Conservation (phyloP, 371 early-diverging fungal genomes). For the Batkoa obscura region DNA sequence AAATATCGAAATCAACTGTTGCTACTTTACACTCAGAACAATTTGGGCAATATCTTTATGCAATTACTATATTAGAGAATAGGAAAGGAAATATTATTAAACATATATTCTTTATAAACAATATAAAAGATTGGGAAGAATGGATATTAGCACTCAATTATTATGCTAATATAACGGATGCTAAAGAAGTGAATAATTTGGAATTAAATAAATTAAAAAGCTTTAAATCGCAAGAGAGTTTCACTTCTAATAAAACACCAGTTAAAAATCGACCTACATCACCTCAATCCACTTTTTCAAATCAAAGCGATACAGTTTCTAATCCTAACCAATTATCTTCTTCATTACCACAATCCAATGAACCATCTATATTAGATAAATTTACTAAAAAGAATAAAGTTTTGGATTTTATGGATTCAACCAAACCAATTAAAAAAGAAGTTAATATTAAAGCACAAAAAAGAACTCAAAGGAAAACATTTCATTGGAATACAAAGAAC, state of each 20-base stretch:
- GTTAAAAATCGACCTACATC: background rate
- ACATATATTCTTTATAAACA: slow-evolving; percentile 3
- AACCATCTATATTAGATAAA: background rate
- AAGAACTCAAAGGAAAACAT: slow-evolving; percentile 11
- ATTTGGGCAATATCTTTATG: slow-evolving; percentile 25
- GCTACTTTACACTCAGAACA: background rate
- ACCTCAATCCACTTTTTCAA: background rate
- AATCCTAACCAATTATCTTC: background rate
- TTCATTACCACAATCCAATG: background rate
- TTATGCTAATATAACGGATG: slow-evolving; percentile 1
- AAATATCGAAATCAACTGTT: slow-evolving; percentile 20
- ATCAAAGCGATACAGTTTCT: background rate
- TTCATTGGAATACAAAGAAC: slow-evolving; percentile 17
- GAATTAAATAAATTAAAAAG: background rate
- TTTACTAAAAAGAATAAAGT: background rate
- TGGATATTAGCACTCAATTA: background rate
- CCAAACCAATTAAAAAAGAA: background rate
- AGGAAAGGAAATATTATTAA: slow-evolving; percentile 16
- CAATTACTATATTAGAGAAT: slow-evolving; percentile 50
- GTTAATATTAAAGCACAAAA: background rate
- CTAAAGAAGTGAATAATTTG: background rate
- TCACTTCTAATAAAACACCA: background rate
- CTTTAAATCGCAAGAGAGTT: background rate
- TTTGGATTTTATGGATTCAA: background rate
- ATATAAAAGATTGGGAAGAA: background rate